Evolutionary conservation across 2,329 filamentous ascomycete genomes (phyloP), one percentile per base, ranked within the genome.

Genomic region (Aspergillus sp.): DNA sequence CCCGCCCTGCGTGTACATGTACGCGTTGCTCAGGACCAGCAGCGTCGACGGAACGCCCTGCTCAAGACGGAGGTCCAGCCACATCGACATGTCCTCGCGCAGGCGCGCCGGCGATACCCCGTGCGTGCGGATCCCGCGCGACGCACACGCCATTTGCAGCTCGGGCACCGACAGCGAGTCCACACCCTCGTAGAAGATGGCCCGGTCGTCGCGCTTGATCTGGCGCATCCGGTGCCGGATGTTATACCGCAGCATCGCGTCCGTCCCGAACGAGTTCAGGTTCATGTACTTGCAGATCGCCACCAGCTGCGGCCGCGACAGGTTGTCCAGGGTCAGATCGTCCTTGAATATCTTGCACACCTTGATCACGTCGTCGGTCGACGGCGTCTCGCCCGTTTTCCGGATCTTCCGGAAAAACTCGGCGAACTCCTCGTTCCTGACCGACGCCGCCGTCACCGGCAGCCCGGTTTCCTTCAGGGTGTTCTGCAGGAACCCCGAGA

Each of bases 291-390:
- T 82, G 72, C 91, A 96, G 74, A 96, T 98, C 35, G 83, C 93
- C 17, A 98, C 89, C 32, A 98, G 71, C 64, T 98, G 91, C 11
- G 91, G 91, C 42, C 91, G 76, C 12, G 88, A 95, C 44, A 98
- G 68, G 64, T 98, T 98, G 75, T 98, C 91, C 19, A 98, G 72
- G 0, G 91, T 98, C 51, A 98, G 59, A 60, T 98, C 91, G 57
- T 98, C 91, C 61, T 91, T 93, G 76, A 98, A 98, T 44, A 93
- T 82, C 72, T 95, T 93, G 78, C 91, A 96, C 42, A 98, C 89
- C 65, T 91, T 94, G 70, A 98, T 93, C 42, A 98, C 86, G 55
- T 98, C 91, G 45, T 88, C 75, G 33, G 79, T 75, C 4, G 84
- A 91, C 1, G 91, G 91, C 28, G 81, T 72, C 67, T 96, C 89